Evolutionary conservation across 106 monocot genomes (phyloP).

Genomic region (Amphibolis antarctica): DNA sequence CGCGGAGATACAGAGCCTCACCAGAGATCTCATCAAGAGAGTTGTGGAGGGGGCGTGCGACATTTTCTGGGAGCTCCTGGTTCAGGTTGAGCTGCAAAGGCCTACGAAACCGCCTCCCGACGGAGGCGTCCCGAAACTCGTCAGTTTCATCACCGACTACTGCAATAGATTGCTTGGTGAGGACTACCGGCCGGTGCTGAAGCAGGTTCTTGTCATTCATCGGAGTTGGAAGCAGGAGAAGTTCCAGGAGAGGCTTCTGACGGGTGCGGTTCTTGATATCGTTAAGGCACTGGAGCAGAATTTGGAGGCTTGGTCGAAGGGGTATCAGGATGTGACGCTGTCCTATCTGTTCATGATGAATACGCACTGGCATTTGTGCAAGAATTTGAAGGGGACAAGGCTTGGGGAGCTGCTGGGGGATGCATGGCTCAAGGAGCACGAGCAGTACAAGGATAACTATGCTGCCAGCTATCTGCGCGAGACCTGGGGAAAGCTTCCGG

Average conservation of each 20-base stretch:
- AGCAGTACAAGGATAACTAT: slow-evolving; percentile 70
- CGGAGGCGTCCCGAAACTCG: slow-evolving; percentile 52
- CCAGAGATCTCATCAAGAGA: slow-evolving; percentile 69
- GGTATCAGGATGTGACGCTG: slow-evolving; percentile 37
- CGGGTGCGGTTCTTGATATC: slow-evolving; percentile 45
- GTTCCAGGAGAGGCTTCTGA: slow-evolving; percentile 43
- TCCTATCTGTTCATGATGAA: slow-evolving; percentile 79
- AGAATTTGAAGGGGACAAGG: slow-evolving; percentile 48
- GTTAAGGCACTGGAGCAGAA: slow-evolving; percentile 61
- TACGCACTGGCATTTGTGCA: slow-evolving; percentile 67
- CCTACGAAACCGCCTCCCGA: slow-evolving; percentile 36
- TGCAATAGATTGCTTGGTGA: slow-evolving; percentile 63
- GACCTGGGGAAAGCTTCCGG: slow-evolving; percentile 70
- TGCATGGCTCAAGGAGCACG: slow-evolving; percentile 54
- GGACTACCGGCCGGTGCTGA: slow-evolving; percentile 49
- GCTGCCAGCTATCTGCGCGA: slow-evolving; percentile 43
- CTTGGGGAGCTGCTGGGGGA: slow-evolving; percentile 64
- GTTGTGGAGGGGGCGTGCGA: slow-evolving; percentile 69
- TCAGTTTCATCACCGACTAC: slow-evolving; percentile 64
- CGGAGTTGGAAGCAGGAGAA: slow-evolving; percentile 67
- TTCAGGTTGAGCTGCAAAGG: slow-evolving; percentile 82
- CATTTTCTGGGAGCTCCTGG: slow-evolving; percentile 75
- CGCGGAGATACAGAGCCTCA: slow-evolving; percentile 58
- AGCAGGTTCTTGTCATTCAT: slow-evolving; percentile 58
- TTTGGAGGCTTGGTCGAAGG: slow-evolving; percentile 60